These are phyloP conservation scores for Begonia loranthoides DNA, from an alignment of 306 rosid genomes.

Conservation along the genomic window DNA sequence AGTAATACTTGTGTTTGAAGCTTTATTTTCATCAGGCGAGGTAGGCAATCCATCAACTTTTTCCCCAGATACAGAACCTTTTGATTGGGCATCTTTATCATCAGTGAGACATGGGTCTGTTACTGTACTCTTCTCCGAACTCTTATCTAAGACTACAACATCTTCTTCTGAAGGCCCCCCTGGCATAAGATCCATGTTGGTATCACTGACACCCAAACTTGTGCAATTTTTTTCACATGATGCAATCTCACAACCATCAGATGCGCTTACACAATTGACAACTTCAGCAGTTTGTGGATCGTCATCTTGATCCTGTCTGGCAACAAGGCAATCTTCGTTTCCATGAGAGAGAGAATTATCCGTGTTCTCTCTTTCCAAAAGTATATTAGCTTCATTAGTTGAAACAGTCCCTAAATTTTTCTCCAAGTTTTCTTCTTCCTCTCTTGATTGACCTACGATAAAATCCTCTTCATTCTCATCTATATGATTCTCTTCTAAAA, in stretches of 20 bases:
- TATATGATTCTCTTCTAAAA: too few relatives aligned
- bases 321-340: too few relatives aligned
- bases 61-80: not conserved
- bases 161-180: not conserved
- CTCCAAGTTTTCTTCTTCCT: too few relatives aligned
- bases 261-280: not conserved
- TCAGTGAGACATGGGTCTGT: not conserved
- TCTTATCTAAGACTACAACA: not conserved
- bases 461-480: too few relatives aligned
- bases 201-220: not conserved
- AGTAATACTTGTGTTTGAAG: not conserved
- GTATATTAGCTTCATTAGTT: too few relatives aligned
- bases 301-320: too few relatives aligned
- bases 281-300: too few relatives aligned
- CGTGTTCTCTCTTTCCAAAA: too few relatives aligned
- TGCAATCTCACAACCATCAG: slow-evolving; percentile 2
- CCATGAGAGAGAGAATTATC: too few relatives aligned
- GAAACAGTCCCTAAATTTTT: too few relatives aligned
- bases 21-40: slow-evolving; percentile 1
- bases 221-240: too few relatives aligned
- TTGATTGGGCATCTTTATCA: not conserved
- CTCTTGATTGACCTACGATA: too few relatives aligned
- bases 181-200: not conserved
- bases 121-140: slow-evolving; percentile 2
- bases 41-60: slow-evolving; percentile 4